Percentiles rank a stretch among this genome's conserved stretches.
Evolutionary conservation across 1,284 basidiomycete species (phyloP).

Genomic region (Albatrellus sp.): DNA sequence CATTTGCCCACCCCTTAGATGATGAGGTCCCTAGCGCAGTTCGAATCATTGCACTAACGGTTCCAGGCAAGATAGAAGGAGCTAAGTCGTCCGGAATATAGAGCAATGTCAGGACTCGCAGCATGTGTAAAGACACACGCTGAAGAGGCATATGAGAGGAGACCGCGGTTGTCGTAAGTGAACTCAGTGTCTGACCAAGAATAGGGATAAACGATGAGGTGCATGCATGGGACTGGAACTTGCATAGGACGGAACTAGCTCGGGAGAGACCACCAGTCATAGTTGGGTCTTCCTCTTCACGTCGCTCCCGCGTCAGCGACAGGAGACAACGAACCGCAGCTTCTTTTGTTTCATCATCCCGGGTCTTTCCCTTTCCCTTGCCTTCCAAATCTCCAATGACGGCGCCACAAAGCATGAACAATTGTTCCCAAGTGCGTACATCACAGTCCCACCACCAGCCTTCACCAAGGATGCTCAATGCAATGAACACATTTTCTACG

Average conservation of each 20-base stretch:
- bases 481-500: constrained; percentile 61
- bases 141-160: constrained; percentile 54
- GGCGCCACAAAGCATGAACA: constrained; percentile 72
- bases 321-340: constrained; percentile 47
- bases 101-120: constrained; percentile 38
- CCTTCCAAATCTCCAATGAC: constrained; percentile 48
- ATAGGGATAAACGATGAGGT: constrained; percentile 54
- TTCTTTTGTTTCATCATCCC: constrained; percentile 70
- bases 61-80: constrained; percentile 71
- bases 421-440: constrained; percentile 62
- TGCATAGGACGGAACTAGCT: constrained; percentile 17
- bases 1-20: constrained; percentile 50
- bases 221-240: constrained; percentile 35
- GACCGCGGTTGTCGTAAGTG: constrained; percentile 43
- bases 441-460: constrained; percentile 71
- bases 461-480: constrained; percentile 50
- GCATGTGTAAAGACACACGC: constrained; percentile 45
- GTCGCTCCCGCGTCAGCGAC: constrained; percentile 39
- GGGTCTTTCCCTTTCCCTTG: constrained; percentile 45
- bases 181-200: constrained; percentile 72
- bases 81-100: constrained; percentile 57
- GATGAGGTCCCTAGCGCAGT: constrained; percentile 37
- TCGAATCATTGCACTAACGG: constrained; percentile 65
- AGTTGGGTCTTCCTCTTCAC: constrained; percentile 23
- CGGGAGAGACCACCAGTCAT: constrained; percentile 20